Evolutionary conservation across 2,329 filamentous ascomycete genomes (phyloP), one percentile per base, ranked within the genome.

Genomic region (Cladorrhinum sp.): DNA sequence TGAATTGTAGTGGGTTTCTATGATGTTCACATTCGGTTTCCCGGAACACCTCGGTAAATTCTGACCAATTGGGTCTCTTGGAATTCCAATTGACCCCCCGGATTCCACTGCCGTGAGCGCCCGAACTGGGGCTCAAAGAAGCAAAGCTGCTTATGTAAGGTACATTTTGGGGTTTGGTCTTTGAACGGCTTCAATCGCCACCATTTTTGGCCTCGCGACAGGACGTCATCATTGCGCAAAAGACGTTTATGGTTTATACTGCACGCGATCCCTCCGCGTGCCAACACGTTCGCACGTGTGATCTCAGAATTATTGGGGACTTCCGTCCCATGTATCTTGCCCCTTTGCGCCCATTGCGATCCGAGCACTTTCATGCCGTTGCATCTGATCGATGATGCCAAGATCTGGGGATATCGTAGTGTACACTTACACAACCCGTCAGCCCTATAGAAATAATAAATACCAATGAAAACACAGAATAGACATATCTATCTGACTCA

Each of bases 11-110:
- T 65, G 60, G 64, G 53, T 56, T 62, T 36, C 51, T 36, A 58
- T 61, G 57, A 63, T 59, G 58, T 66, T 61, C 54, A 60, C 52
- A 61, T 54, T 62, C 54, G 62, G 60, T 60, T 62, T 58, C 56
- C 62, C 64, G 64, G 64, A 64, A 64, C 55, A 64, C 65, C 65
- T 67, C 65, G 65, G 65, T 50, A 62, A 57, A 64, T 24, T 38
- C n/a, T 38, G 57, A 48, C 65, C 64, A 67, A 67, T 67, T 54
- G 61, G 20, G 1, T 53, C n/a, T 38, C 20, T 3, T 12, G 27
- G 58, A 60, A 64, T 65, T 63, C 57, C 62, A 65, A 63, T 64
- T 61, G 57, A 52, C 41, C 8, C 55, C 16, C 9, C 38, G 13
- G 36, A 27, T 50, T 36, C 59, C 36, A 41, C 51, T 54, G 60